A percentile compares a stretch with the other conserved stretches of the same genome.
Conservation (phyloP, 768 basidiomycete genomes). For the Chlorophyllum brunneum region DNA sequence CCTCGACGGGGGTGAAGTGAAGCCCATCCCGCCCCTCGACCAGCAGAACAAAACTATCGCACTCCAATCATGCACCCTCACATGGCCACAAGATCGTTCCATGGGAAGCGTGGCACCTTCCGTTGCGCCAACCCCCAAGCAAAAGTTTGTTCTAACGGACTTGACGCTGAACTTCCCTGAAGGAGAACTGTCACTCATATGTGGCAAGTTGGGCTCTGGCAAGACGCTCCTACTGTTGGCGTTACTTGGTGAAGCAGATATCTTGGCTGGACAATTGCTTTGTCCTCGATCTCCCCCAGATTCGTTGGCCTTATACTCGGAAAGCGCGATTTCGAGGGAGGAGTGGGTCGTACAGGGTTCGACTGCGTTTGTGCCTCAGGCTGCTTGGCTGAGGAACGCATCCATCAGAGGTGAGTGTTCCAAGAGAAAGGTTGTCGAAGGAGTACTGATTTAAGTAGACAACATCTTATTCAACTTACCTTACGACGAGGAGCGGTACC, state of each 20-base stretch:
- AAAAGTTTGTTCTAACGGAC: conserved; percentile 80
- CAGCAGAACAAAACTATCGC: conserved; percentile 59
- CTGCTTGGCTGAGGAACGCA: conserved; percentile 65
- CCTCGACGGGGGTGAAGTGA: conserved; percentile 69
- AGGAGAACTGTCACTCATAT: conserved; percentile 78
- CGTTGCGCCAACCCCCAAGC: conserved; percentile 64
- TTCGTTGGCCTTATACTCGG: conserved; percentile 58
- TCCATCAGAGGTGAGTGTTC: conserved; percentile 46
- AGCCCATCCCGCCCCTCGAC: conserved; percentile 52
- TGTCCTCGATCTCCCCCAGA: conserved; percentile 87
- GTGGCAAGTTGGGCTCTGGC: conserved; percentile 86
- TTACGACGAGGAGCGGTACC: conserved; percentile 75
- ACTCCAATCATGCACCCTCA: conserved; percentile 82
- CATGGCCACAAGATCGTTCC: conserved; percentile 82
- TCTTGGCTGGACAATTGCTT: conserved; percentile 74
- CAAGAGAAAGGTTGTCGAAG: not conserved
- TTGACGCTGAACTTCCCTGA: conserved; percentile 73
- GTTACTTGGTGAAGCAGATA: conserved; percentile 84
- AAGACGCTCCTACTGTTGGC: conserved; percentile 84
- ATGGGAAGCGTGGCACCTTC: conserved; percentile 46
- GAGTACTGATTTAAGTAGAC: conserved; percentile 20
- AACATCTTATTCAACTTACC: conserved; percentile 84
- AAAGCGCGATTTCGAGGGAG: conserved; percentile 37
- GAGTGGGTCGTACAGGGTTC: conserved; percentile 77
- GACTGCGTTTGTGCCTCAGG: conserved; percentile 85